Evolutionary conservation across 257 asterid species (phyloP), one percentile per base, ranked within the genome.

Genomic region (Gentiana macrophylla): DNA sequence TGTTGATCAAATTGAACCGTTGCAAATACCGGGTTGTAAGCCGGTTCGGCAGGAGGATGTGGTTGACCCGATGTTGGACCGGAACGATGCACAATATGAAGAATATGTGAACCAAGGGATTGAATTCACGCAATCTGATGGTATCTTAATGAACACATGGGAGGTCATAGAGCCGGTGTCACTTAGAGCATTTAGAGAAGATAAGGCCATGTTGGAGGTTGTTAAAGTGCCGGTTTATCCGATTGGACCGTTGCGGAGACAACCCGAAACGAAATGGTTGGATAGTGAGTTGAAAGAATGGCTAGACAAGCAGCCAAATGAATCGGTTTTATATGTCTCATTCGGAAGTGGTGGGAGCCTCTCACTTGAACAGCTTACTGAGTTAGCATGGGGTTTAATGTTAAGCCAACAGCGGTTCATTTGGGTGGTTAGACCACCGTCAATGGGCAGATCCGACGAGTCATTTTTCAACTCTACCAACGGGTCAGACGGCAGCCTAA

Each of bases 101-200:
- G 94, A 77, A 61, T 79, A 70, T 44, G 0, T 80, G 3, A 45
- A 56, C 8, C 38, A 32, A 48, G 79, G 82, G 37, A 37, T 1
- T 4, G 66, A 48, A 53, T 34, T 66, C 34, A 32, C 67, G 0
- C 32, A 44, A 3, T 67, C 57, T 5, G 95, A 88, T 55, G 96
- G 96, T 64, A 67, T 88, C 32, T 58, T 88, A 66, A 49, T 79
- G 35, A 88, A 84, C n/a, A 76, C 94, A 0, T 88, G 95, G 94
- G 75, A 63, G 2, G 84, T 70, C 37, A 60, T 78, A 51, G 94
- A 88, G 37, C 72, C 72, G 1, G 6, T 12, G 24, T 72, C 95
- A 0, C 59, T 88, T 35, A 52, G 66, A 61, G 84, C 90, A 10
- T 58, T 82, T 2, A 58, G 65, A 24, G 73, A 72, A 12, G 67